phyloP scores from a whole-genome alignment of 176 grass and related monocot genomes.

The Dendrocalamus sinicus region DNA sequence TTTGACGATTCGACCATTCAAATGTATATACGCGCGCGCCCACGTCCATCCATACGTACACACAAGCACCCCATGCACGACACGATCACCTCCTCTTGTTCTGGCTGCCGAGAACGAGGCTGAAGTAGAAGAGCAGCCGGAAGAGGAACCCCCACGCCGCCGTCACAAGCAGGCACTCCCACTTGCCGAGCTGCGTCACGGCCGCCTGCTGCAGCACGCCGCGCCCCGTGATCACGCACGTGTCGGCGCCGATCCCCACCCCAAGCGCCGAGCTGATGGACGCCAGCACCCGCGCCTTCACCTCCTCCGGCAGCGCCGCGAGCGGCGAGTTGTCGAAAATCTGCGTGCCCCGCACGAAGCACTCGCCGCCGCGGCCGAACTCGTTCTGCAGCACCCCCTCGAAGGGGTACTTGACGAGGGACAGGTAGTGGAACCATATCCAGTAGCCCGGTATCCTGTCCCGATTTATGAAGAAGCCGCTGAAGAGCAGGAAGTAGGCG shows the following conservation, averaged over 20 bases:
- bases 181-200: not conserved
- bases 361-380: slow-evolving; percentile 55
- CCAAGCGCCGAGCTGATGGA: not conserved
- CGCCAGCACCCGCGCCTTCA: not conserved
- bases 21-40: too few species aligned
- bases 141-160: not conserved
- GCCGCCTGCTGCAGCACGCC: not conserved
- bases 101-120: not conserved
- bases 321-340: not conserved
- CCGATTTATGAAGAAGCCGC: slow-evolving; percentile 94
- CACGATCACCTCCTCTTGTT: not conserved
- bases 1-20: too few species aligned
- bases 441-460: slow-evolving; percentile 85
- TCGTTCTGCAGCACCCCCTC: slow-evolving; percentile 95
- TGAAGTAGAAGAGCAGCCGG: not conserved
- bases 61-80: not conserved
- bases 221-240: not conserved
- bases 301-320: not conserved
- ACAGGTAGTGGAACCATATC: slow-evolving; percentile 98
- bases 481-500: slow-evolving; percentile 95
- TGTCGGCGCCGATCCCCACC: not conserved
- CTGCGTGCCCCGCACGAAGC: not conserved
- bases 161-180: not conserved
- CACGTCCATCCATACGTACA: not conserved
- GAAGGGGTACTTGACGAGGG: slow-evolving; percentile 88